phyloP scores from a whole-genome alignment of 306 rosid species.

The Rubus parviflorus region DNA sequence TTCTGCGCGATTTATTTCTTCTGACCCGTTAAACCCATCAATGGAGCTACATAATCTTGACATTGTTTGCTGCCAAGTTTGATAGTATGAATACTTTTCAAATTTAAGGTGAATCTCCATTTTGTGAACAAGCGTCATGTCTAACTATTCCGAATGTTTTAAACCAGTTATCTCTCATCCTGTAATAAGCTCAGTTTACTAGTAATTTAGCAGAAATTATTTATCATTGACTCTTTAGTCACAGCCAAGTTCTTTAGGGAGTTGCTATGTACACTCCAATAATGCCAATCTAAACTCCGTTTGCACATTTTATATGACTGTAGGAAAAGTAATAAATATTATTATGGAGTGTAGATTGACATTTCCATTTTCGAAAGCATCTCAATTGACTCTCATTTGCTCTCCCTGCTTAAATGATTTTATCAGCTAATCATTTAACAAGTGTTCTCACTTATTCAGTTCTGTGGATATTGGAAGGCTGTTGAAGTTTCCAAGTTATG shows the following conservation, averaged over 20 bases:
- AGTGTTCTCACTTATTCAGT: not conserved
- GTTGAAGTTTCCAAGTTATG: constrained; percentile 19
- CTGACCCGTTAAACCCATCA: not conserved
- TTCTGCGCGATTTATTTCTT: not conserved
- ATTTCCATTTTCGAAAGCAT: not conserved
- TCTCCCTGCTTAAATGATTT: not conserved
- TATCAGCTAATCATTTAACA: not conserved
- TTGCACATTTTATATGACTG: not conserved
- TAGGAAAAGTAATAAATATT: not conserved
- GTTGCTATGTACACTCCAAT: not conserved
- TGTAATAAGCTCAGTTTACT: not conserved
- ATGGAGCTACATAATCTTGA: not conserved
- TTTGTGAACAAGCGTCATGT: not conserved
- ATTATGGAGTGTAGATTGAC: not conserved
- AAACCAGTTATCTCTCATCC: constrained; percentile 1
- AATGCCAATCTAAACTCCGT: not conserved
- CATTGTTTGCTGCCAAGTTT: not conserved
- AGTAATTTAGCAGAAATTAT: not conserved
- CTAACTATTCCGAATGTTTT: not conserved
- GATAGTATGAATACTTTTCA: not conserved
- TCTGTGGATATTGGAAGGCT: not conserved
- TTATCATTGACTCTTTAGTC: not conserved
- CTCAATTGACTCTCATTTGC: not conserved
- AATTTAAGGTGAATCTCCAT: not conserved
- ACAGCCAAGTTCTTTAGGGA: not conserved